A percentile compares a stretch with the other conserved stretches of the same genome.
phyloP scores from a whole-genome alignment of 2,329 filamentous ascomycete genomes.

The Coniochaeta pulveracea region DNA sequence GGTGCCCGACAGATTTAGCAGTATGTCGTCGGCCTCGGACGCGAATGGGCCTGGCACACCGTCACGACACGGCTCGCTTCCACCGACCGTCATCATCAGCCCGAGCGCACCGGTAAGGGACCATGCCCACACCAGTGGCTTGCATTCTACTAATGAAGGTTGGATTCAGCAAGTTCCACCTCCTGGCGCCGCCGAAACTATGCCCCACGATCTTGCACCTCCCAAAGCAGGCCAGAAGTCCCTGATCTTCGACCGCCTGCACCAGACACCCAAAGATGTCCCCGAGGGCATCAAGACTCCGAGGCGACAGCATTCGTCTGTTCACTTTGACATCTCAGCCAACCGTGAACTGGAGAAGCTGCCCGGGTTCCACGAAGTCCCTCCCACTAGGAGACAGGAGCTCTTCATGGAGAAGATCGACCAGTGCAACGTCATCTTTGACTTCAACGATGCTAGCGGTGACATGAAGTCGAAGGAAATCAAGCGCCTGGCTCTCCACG shows the following conservation, averaged over 20 bases:
- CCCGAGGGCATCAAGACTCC: constrained; percentile 91
- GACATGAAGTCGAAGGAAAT: constrained; percentile 99
- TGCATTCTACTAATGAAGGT: constrained; percentile 11
- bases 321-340: constrained; percentile 85
- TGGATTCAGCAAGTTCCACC: constrained; percentile 68
- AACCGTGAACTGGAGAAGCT: constrained; percentile 95
- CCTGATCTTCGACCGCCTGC: constrained; percentile 74
- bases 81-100: constrained; percentile 88
- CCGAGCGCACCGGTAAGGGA: constrained; percentile 75
- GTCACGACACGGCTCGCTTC: constrained; percentile 51
- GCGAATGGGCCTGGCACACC: constrained; percentile 49
- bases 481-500: constrained; percentile 90
- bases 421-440: constrained; percentile 99
- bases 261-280: constrained; percentile 91
- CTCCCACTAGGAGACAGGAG: constrained; percentile 86
- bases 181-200: constrained; percentile 88
- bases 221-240: constrained; percentile 89
- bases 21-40: constrained; percentile 23
- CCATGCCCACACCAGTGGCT: constrained; percentile 1
- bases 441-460: constrained; percentile 95
- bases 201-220: constrained; percentile 93
- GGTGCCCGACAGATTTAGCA: constrained; percentile 23
- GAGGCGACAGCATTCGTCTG: constrained; percentile 91
- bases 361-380: constrained; percentile 94
- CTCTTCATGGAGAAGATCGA: constrained; percentile 99